phyloP scores from a whole-genome alignment of 768 basidiomycete genomes.

The Aureoboletus auriporus region DNA sequence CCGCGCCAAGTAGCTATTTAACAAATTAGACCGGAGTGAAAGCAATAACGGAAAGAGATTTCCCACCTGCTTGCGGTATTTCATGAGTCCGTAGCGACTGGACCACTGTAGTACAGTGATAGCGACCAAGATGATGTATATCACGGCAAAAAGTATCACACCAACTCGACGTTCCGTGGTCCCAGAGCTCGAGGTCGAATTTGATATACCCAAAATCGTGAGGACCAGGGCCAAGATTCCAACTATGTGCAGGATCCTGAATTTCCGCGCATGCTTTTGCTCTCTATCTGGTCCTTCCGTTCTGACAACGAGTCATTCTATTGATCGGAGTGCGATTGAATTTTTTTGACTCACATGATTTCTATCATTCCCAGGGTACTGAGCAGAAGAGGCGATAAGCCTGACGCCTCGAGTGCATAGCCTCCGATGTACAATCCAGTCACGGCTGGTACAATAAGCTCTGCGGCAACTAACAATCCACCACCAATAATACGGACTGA shows the following conservation, averaged over 20 bases:
- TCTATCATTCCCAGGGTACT: conserved; percentile 35
- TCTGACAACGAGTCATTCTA: conserved; percentile 17
- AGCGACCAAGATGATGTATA: conserved; percentile 44
- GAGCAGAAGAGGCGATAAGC: conserved; percentile 37
- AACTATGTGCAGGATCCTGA: conserved; percentile 29
- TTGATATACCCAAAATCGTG: conserved; percentile 30
- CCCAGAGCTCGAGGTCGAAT: conserved; percentile 11
- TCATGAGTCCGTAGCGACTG: conserved; percentile 37
- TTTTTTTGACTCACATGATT: conserved; percentile 32
- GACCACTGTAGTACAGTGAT: conserved; percentile 48
- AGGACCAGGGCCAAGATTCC: conserved; percentile 28
- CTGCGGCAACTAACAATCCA: conserved; percentile 52
- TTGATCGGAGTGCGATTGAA: background rate
- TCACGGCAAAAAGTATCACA: conserved; percentile 29
- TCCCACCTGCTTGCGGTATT: conserved; percentile 32
- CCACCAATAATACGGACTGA: conserved; percentile 58
- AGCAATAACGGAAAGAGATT: conserved; percentile 2
- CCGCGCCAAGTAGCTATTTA: conserved; percentile 50
- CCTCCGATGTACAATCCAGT: conserved; percentile 48
- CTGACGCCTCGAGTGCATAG: conserved; percentile 39
- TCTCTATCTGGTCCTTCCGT: conserved; percentile 25
- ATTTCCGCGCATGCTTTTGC: conserved; percentile 3
- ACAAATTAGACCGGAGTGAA: conserved; percentile 7
- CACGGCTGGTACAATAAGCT: conserved; percentile 37
- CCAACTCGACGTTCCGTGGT: conserved; percentile 31